Evolutionary conservation across 176 grass and related monocot genomes (phyloP), one percentile per base, ranked within the genome.

Genomic region (Paspalum vaginatum): DNA sequence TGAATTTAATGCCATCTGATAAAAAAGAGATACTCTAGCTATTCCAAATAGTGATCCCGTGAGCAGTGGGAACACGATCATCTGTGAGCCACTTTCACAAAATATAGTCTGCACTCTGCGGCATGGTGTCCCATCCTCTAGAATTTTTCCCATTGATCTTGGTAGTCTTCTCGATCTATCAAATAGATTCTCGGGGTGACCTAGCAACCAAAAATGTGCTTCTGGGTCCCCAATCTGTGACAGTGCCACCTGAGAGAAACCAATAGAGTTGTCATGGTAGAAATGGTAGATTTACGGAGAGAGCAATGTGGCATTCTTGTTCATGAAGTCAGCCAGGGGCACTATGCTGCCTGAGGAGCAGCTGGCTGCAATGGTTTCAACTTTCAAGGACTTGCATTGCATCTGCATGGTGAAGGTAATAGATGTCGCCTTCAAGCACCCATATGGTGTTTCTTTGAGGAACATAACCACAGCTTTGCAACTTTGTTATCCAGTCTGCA

Each of bases 391-490:
- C 90, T 79, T 93, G 90, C 90, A 95, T 93, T 32, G 92, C 96
- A 45, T 89, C 70, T 4, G 78, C 74, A n/a, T 93, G 61, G 11
- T 89, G 85, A 40, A 98, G 96, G 75, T 98, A 98, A 80, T 93
- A 98, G 39, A 98, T 69, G 64, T 95, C 93, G 70, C 96, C 96
- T 93, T 98, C 92, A 9, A 98, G 92, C 40, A 98, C 81, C 96
- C 96, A 97, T 76, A 97, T 74, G 3, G 96, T 95, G 74, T 91
- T 91, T 27, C 81, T 93, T 84, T 81, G 62, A 60, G 92, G 90
- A 65, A 77, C 72, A 85, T 89, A 98, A 1, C 96, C 96, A n/a
- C 50, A 84, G 59, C 62, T 87, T 62, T 83, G 87, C 58, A 98
- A 84, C 81, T 95, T 89, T 59, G 81, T 86, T 72, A 93, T 51